These are phyloP conservation scores for Diaporthe citrichinensis DNA, from an alignment of 2,329 filamentous ascomycete species.

Conservation along the genomic window DNA sequence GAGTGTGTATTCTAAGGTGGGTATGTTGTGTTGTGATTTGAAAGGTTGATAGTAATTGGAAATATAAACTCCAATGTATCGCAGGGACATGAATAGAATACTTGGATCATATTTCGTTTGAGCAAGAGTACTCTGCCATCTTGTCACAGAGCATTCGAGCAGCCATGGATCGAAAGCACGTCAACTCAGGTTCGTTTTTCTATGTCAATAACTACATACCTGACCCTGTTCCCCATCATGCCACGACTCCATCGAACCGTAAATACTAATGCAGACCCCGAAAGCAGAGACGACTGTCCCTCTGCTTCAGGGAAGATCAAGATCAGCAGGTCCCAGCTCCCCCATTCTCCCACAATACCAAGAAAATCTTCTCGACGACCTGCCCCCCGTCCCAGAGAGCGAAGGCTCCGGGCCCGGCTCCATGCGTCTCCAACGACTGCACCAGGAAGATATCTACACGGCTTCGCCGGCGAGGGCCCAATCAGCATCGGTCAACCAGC, in stretches of 20 bases:
- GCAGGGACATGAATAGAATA: rapidly evolving
- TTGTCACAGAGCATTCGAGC: background rate
- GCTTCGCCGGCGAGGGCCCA: background rate
- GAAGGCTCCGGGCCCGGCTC: background rate
- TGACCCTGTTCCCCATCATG: background rate
- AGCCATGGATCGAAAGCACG: background rate
- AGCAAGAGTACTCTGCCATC: background rate
- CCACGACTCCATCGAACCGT: background rate
- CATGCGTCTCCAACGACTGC: background rate
- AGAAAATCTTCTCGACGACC: constrained; percentile 4
- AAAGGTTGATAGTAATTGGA: background rate
- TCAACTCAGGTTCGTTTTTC: background rate
- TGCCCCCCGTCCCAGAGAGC: background rate
- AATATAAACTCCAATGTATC: background rate
- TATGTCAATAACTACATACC: background rate
- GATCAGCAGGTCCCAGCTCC: background rate
- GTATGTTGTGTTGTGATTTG: background rate
- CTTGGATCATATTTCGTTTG: background rate
- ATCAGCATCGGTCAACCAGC: background rate
- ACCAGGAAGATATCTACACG: background rate
- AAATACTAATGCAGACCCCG: background rate
- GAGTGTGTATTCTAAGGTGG: background rate
- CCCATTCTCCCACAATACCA: constrained; percentile 9
- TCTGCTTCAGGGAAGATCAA: background rate
- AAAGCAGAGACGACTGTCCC: background rate